These are phyloP conservation scores for Extremus antarcticus DNA, from an alignment of 495 filamentous ascomycete genomes.

Conservation along the genomic window DNA sequence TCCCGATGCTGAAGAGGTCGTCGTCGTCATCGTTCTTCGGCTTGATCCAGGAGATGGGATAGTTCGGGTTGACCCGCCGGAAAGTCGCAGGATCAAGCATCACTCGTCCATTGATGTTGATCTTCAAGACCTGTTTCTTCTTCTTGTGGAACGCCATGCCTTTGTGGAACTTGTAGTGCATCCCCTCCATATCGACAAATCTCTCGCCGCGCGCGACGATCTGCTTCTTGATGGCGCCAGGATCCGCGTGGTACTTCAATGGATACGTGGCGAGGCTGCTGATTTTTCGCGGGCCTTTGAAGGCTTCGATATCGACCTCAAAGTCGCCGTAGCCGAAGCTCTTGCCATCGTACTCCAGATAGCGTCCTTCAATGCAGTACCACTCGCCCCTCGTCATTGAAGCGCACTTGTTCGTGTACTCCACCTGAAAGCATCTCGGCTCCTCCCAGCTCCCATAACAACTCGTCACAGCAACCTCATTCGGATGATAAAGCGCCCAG, in stretches of 20 bases:
- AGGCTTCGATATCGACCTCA: slow-evolving; percentile 60
- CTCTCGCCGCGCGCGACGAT: slow-evolving; percentile 79
- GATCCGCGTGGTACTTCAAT: slow-evolving; percentile 69
- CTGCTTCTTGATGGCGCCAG: slow-evolving; percentile 49
- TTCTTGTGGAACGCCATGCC: slow-evolving; percentile 78
- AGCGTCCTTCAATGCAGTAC: slow-evolving; percentile 73
- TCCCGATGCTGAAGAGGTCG: slow-evolving; percentile 28
- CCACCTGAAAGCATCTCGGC: slow-evolving; percentile 82
- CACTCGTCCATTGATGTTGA: slow-evolving; percentile 82
- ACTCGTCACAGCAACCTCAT: slow-evolving; percentile 69
- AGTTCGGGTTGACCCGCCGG: slow-evolving; percentile 81
- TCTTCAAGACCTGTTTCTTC: slow-evolving; percentile 65
- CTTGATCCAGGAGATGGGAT: slow-evolving; percentile 67
- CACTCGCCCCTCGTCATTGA: slow-evolving; percentile 66
- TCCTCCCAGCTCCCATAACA: slow-evolving; percentile 74
- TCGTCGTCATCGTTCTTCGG: slow-evolving; percentile 68
- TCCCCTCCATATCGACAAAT: slow-evolving; percentile 67
- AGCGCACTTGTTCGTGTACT: slow-evolving; percentile 62
- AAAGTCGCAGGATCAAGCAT: slow-evolving; percentile 88
- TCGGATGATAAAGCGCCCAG: slow-evolving; percentile 88
- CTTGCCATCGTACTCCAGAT: slow-evolving; percentile 78
- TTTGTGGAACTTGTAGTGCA: slow-evolving; percentile 77
- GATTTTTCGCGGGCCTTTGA: slow-evolving; percentile 79
- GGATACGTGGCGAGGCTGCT: slow-evolving; percentile 69
- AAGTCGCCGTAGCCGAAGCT: slow-evolving; percentile 60